Conservation (phyloP, 1,284 basidiomycete genomes). For the Ceratobasidium sp. region DNA sequence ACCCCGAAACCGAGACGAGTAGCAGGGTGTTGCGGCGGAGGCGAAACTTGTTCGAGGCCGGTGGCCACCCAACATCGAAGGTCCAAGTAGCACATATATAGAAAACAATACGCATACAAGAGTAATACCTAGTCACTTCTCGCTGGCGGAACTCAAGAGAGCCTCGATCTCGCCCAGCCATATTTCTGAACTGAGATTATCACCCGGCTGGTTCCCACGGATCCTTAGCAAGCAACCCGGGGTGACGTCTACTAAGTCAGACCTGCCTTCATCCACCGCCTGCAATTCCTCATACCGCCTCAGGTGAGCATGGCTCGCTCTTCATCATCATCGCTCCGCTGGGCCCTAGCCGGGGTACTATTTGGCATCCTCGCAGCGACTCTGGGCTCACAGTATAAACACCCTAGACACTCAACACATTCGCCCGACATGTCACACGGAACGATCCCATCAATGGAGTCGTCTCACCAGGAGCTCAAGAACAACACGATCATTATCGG, state of each 20-base stretch:
- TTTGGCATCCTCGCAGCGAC: constrained; percentile 14
- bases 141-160: constrained; percentile 26
- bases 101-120: neutral
- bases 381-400: constrained; percentile 37
- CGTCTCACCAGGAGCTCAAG: constrained; percentile 70
- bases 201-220: constrained; percentile 8
- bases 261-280: constrained; percentile 15
- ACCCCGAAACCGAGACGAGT: neutral
- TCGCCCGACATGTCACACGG: constrained; percentile 45
- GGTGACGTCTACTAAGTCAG: constrained; percentile 14
- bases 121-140: constrained; percentile 7
- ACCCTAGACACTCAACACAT: constrained; percentile 4
- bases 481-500: constrained; percentile 89
- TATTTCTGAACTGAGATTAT: constrained; percentile 35
- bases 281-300: constrained; percentile 20
- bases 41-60: neutral
- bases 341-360: constrained; percentile 26
- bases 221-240: constrained; percentile 27
- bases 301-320: constrained; percentile 36
- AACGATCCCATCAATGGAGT: constrained; percentile 87
- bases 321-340: constrained; percentile 9
- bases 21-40: neutral
- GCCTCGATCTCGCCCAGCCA: constrained; percentile 16
- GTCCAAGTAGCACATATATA: neutral
- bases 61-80: neutral